A percentile compares a stretch with the other conserved stretches of the same genome.
Conservation (phyloP, 164 flowering plant species). For the Saururus chinensis region DNA sequence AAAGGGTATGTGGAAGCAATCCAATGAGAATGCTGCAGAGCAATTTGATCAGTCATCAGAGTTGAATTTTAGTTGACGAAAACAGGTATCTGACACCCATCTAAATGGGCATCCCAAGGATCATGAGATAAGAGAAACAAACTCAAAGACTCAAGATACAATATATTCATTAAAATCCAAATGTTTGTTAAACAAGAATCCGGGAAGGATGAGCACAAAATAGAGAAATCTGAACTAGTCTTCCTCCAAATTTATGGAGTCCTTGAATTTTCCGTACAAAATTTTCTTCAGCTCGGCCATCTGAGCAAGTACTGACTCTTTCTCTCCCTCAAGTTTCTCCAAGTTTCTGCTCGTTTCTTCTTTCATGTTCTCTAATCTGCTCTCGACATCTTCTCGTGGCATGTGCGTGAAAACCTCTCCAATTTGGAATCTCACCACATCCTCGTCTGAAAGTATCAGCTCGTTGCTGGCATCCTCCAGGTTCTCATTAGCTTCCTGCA, state of each 20-base stretch:
- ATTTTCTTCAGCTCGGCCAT: constrained; percentile 89
- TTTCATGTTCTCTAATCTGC: constrained; percentile 66
- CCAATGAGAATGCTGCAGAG: background rate
- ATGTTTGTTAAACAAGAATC: background rate
- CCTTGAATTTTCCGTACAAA: constrained; percentile 82
- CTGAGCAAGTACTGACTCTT: constrained; percentile 53
- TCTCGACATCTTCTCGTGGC: constrained; percentile 81
- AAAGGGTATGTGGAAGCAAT: background rate
- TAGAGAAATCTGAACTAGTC: constrained; percentile 22
- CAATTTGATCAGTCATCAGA: background rate
- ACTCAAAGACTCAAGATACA: too few relatives aligned
- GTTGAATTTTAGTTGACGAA: too few relatives aligned
- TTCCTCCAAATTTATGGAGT: constrained; percentile 94
- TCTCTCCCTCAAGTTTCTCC: constrained; percentile 81
- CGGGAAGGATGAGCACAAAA: background rate
- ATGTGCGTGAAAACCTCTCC: constrained; percentile 96
- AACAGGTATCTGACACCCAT: too few relatives aligned
- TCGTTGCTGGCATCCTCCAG: constrained; percentile 95
- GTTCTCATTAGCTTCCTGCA: constrained; percentile 74
- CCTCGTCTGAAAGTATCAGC: constrained; percentile 89
- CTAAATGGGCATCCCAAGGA: too few relatives aligned
- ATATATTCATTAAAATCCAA: too few relatives aligned
- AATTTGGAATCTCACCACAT: constrained; percentile 69
- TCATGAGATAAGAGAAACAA: too few relatives aligned
- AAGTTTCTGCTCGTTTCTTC: constrained; percentile 48